A percentile compares a stretch with the other conserved stretches of the same genome.
phyloP scores from a whole-genome alignment of 1,139 yeast genomes.

The Groenewaldozyma auringiensis region DNA sequence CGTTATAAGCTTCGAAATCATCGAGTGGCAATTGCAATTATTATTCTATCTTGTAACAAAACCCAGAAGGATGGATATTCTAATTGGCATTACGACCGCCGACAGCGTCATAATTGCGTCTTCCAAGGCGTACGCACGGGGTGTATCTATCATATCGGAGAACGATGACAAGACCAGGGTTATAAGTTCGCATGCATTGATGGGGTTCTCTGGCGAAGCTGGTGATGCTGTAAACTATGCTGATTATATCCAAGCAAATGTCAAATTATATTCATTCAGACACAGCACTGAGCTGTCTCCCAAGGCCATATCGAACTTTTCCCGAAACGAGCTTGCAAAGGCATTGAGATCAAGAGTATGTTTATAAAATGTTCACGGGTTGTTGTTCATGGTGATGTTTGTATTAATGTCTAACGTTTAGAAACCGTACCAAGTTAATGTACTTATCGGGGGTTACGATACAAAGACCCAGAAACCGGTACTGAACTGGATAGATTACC shows the following conservation, averaged over 20 bases:
- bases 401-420: slow-evolving; percentile 21
- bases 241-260: slow-evolving; percentile 86
- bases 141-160: slow-evolving; percentile 79
- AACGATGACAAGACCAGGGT: slow-evolving; percentile 82
- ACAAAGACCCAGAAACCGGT: slow-evolving; percentile 53
- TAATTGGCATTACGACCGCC: slow-evolving; percentile 75
- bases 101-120: slow-evolving; percentile 84
- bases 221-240: slow-evolving; percentile 97
- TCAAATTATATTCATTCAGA: slow-evolving; percentile 80
- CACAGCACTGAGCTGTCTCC: slow-evolving; percentile 64
- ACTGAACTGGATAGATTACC: slow-evolving; percentile 85
- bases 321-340: slow-evolving; percentile 80
- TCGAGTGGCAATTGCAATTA: slow-evolving; percentile 2
- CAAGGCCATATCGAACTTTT: slow-evolving; percentile 78
- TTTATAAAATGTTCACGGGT: slow-evolving; percentile 8
- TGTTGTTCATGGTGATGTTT: too few species aligned
- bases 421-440: slow-evolving; percentile 92
- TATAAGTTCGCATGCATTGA: slow-evolving; percentile 66
- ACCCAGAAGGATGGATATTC: slow-evolving; percentile 59
- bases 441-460: slow-evolving; percentile 81
- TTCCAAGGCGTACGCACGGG: slow-evolving; percentile 89
- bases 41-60: too few species aligned
- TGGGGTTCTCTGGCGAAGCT: slow-evolving; percentile 92
- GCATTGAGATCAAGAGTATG: slow-evolving; percentile 67
- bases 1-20: neutral